Base-by-base conservation (phyloP, 129 eudicot species). In the Flaveria robusta region DNA sequence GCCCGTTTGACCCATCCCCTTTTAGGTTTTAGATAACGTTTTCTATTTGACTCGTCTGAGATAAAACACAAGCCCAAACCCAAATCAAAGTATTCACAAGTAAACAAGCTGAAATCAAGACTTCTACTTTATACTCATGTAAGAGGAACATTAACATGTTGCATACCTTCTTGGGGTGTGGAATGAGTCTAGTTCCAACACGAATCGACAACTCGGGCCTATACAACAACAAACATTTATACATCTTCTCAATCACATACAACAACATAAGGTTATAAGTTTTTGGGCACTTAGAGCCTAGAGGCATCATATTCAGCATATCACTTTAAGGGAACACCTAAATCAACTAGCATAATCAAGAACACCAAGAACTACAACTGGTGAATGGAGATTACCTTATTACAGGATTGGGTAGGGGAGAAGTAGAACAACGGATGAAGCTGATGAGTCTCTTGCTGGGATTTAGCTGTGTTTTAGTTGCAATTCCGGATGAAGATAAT, bases 91-190 rank as follows among this genome's bases (percentile, higher is more conserved):
- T 10, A 62, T 14, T 14, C 68, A 62, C 27, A 27, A 56, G 64
- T 56, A 20, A 56, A 20, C 27, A 20, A 0, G 63, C 63, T 22
- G 63, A 55, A 55, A 55, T 22, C 1, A 13, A 46, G 16, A 46
- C 51, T 2, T 10, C 2, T 7, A 41, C 46, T 41, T 5, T 41
- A 41, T 43, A 43, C 49, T 43, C 14, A 43, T 43, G 14, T 43
- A 29, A 34, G 50, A 54, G 37, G 37, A 43, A 65, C 41, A 34
- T 34, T 5, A 34, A 34, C 39, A 34, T 5, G 1, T 34, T 34
- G 5, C 39, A 7, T 89, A 92, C 98, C 93, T 92, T 92, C 50
- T 87, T 88, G 13, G 98, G 98, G 72, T 92, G 98, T 27, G 98
- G 97, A 76, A 89, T 86, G 15, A 86, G 82, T 81, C 84, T 90